phyloP scores from a whole-genome alignment of 805 yeast genomes.

The Kluyveromyces siamensis region DNA sequence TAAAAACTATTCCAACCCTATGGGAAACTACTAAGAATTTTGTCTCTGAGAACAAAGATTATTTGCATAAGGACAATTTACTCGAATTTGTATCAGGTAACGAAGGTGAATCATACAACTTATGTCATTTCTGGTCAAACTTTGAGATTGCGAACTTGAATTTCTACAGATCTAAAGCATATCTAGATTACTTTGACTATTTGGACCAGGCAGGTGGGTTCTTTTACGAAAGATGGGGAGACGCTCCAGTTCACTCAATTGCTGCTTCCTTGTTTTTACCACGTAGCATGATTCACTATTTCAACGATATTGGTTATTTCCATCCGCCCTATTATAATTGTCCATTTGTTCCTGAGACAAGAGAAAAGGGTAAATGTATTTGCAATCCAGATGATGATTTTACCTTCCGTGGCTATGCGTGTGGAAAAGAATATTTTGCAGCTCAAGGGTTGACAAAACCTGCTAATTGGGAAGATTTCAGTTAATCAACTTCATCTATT shows the following conservation, averaged over 20 bases:
- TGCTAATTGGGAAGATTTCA: slow-evolving; percentile 57
- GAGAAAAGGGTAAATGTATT: slow-evolving; percentile 55
- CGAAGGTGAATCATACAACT: slow-evolving; percentile 61
- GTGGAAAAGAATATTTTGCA: slow-evolving; percentile 56
- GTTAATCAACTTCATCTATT: neutral
- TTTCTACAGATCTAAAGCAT: slow-evolving; percentile 69
- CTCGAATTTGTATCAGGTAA: slow-evolving; percentile 65
- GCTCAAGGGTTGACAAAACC: slow-evolving; percentile 51
- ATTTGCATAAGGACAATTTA: slow-evolving; percentile 51
- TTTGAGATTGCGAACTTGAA: slow-evolving; percentile 72
- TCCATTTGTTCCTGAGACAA: slow-evolving; percentile 56
- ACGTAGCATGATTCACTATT: slow-evolving; percentile 64
- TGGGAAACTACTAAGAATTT: slow-evolving; percentile 67
- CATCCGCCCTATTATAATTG: slow-evolving; percentile 78
- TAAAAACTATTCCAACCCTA: slow-evolving; percentile 61
- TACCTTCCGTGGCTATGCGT: slow-evolving; percentile 68
- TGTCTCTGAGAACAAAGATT: slow-evolving; percentile 49
- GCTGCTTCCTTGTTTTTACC: slow-evolving; percentile 75
- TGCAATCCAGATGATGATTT: slow-evolving; percentile 66
- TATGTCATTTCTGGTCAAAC: slow-evolving; percentile 89
- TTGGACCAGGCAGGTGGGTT: slow-evolving; percentile 84
- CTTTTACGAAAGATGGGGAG: slow-evolving; percentile 92
- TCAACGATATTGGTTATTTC: slow-evolving; percentile 76
- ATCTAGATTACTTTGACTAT: slow-evolving; percentile 57
- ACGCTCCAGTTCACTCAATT: slow-evolving; percentile 85